Evolutionary conservation across 2,329 filamentous ascomycete species (phyloP), one percentile per base, ranked within the genome.

Genomic region (Eurotiales sp.): DNA sequence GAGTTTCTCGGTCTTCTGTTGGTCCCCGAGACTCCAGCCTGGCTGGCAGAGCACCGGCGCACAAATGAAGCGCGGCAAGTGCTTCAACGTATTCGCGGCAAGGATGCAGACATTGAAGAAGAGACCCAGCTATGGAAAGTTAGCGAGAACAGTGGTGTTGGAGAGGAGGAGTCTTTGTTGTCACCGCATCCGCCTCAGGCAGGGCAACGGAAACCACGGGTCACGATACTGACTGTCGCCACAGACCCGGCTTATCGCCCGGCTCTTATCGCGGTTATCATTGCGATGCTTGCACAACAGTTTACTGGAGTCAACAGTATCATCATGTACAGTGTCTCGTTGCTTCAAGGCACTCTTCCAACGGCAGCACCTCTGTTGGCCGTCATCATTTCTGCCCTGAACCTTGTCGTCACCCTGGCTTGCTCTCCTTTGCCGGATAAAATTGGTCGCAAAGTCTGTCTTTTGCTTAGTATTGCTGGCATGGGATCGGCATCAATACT

Each of bases 241-340:
- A 77, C 73, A 21, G 82, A 92, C 59, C 78, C 84, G 0, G 73
- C 81, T 8, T 87, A 88, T 61, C 81, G 85, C 3, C 85, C 83
- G 0, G 87, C 87, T 47, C 85, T 95, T 49, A 78, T 93, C 54
- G 90, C 91, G 4, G 88, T 95, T 3, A 80, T 95, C 11, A 90
- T 89, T 1, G 85, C 95, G 59, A 96, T 97, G 91, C 79, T 91
- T 53, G 86, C 88, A 1, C 93, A 97, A 67, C 93, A 99, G 68
- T 78, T 96, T 32, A 92, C 88, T 53, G 92, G 90, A 42, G 92
- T 97, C 73, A 97, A 99, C 79, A 92, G 87, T 53, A 92, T 97
- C 64, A 87, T 97, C 71, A 96, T 99, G 91, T 99, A 99, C 71
- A 95, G 91, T 2, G 93, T 97, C 5, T 90, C 88, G 0, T 83